These are phyloP conservation scores for Penicillium sp. DNA, from an alignment of 2,329 filamentous ascomycete species.

Conservation along the genomic window DNA sequence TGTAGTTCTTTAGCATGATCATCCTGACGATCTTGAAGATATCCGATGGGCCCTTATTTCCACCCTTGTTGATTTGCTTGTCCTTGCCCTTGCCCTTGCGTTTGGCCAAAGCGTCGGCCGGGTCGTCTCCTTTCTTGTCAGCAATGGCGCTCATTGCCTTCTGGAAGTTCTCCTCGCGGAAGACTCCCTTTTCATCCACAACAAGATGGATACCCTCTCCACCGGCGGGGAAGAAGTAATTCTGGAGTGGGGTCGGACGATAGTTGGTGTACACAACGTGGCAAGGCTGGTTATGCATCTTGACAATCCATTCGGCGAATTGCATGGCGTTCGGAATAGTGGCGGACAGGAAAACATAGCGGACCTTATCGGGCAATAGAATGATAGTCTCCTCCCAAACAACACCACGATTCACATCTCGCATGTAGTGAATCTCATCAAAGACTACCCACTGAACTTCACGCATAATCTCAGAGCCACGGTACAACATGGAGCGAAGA, in stretches of 20 bases:
- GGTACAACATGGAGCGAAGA: slow-evolving; percentile 96
- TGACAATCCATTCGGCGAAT: slow-evolving; percentile 98
- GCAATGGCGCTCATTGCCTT: slow-evolving; percentile 89
- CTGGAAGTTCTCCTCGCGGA: slow-evolving; percentile 96
- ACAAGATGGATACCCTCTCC: slow-evolving; percentile 90
- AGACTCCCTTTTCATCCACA: slow-evolving; percentile 94
- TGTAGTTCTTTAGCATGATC: slow-evolving; percentile 97
- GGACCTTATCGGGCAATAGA: slow-evolving; percentile 93
- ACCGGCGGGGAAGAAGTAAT: slow-evolving; percentile 94
- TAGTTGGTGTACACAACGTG: slow-evolving; percentile 99
- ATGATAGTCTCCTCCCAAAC: slow-evolving; percentile 99
- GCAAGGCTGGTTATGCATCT: slow-evolving; percentile 95
- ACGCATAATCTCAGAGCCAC: slow-evolving; percentile 98
- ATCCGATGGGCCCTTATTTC: slow-evolving; percentile 68
- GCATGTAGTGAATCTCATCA: slow-evolving; percentile 98
- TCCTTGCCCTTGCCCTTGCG: slow-evolving; percentile 85
- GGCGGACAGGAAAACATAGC: slow-evolving; percentile 96
- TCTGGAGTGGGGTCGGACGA: slow-evolving; percentile 90
- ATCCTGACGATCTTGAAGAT: slow-evolving; percentile 98
- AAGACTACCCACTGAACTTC: slow-evolving; percentile 99
- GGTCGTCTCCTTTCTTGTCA: slow-evolving; percentile 80
- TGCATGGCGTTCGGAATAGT: slow-evolving; percentile 99
- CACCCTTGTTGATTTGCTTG: slow-evolving; percentile 87
- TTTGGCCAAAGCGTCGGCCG: slow-evolving; percentile 74
- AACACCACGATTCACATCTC: slow-evolving; percentile 82